Conservation (phyloP, 179 eudicot genomes). For the Beta corolliflora region DNA sequence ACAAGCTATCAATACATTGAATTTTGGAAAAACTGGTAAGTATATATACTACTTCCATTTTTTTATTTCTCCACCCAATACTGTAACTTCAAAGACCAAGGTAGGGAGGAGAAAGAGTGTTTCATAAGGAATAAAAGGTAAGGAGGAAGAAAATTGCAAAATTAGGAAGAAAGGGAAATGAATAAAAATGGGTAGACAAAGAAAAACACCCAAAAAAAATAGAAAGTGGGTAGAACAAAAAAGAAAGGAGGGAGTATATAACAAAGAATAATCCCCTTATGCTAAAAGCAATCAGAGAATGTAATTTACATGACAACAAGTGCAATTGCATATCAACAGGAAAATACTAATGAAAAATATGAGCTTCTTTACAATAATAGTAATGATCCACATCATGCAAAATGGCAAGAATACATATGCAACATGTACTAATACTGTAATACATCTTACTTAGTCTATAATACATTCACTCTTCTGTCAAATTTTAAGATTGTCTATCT, state of each 20-base stretch:
- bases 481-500: not conserved
- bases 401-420: not conserved
- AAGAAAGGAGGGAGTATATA: too few relatives aligned
- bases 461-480: not conserved
- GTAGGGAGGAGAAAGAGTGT: too few relatives aligned
- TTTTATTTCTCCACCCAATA: too few relatives aligned
- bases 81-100: too few relatives aligned
- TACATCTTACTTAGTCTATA: not conserved
- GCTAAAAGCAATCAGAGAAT: not conserved
- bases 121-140: too few relatives aligned
- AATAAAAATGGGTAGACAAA: too few relatives aligned
- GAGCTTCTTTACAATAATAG: not conserved
- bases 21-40: not conserved
- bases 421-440: not conserved
- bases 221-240: too few relatives aligned
- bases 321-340: not conserved
- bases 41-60: not conserved
- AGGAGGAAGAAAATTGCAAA: too few relatives aligned
- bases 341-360: not conserved
- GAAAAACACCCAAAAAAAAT: too few relatives aligned
- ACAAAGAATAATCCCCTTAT: not conserved
- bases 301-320: not conserved
- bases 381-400: not conserved
- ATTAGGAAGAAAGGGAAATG: too few relatives aligned
- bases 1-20: not conserved